Evolutionary conservation across 352 stramenopile genomes (phyloP).

Genomic region (Salisapilia sapeloensis): DNA sequence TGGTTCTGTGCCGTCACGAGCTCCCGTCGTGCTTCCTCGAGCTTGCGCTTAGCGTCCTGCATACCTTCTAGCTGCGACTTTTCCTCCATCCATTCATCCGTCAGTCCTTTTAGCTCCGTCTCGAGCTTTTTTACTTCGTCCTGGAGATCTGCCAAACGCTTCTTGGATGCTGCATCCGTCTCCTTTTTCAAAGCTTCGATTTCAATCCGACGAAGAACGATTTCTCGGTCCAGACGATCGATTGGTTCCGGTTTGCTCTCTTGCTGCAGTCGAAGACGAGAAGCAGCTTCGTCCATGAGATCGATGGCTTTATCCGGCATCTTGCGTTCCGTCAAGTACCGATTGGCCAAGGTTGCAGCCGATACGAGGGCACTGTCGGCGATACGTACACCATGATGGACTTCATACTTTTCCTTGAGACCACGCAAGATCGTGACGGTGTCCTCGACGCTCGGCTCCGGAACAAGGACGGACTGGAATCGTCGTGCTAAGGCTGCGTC

Average conservation of each 20-base stretch:
- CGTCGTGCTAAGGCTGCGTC: slow-evolving; percentile 92
- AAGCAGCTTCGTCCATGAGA: slow-evolving; percentile 89
- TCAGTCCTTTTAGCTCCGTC: slow-evolving; percentile 35
- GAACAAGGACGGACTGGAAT: slow-evolving; percentile 95
- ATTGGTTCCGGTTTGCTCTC: slow-evolving; percentile 74
- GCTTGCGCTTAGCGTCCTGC: slow-evolving; percentile 51
- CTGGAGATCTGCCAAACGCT: slow-evolving; percentile 38
- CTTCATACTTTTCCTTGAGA: slow-evolving; percentile 93
- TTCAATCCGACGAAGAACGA: slow-evolving; percentile 66
- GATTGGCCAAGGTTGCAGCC: slow-evolving; percentile 86
- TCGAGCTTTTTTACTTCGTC: slow-evolving; percentile 42
- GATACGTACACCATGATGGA: slow-evolving; percentile 94
- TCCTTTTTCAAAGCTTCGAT: slow-evolving; percentile 71
- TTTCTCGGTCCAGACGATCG: slow-evolving; percentile 62
- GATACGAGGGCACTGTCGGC: slow-evolving; percentile 88
- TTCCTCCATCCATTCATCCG: slow-evolving; percentile 61
- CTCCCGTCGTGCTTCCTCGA: slow-evolving; percentile 61
- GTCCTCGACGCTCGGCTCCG: slow-evolving; percentile 89
- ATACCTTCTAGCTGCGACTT: slow-evolving; percentile 60
- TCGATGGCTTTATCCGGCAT: slow-evolving; percentile 96
- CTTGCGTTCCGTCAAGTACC: slow-evolving; percentile 85
- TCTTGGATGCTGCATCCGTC: slow-evolving; percentile 50
- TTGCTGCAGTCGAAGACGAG: slow-evolving; percentile 58
- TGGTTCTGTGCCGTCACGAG: slow-evolving; percentile 51
- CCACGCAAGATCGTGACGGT: slow-evolving; percentile 93